phyloP scores from a whole-genome alignment of 495 filamentous ascomycete genomes.

The Recurvomyces mirabilis region DNA sequence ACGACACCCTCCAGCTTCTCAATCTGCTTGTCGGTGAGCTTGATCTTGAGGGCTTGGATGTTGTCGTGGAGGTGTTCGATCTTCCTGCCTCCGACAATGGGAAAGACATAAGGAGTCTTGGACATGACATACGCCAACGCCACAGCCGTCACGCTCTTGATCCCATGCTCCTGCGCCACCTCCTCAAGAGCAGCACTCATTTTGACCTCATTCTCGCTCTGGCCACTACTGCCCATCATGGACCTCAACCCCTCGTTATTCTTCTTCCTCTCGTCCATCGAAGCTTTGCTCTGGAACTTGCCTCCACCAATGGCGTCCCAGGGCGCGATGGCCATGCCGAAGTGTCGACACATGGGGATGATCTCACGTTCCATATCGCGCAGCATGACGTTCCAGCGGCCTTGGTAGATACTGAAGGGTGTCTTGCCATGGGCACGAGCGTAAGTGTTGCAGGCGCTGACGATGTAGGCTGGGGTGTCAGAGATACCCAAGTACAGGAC shows the following conservation, averaged over 20 bases:
- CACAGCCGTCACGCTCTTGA: constrained; percentile 29
- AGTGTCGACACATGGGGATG: constrained; percentile 38
- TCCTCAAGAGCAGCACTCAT: constrained; percentile 48
- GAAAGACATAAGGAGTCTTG: constrained; percentile 66
- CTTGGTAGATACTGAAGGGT: constrained; percentile 56
- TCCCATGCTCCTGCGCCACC: constrained; percentile 36
- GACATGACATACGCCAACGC: constrained; percentile 64
- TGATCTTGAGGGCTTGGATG: constrained; percentile 28
- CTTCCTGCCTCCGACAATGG: constrained; percentile 58
- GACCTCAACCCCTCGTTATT: constrained; percentile 22
- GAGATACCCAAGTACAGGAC: constrained; percentile 32
- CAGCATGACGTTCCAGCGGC: constrained; percentile 44
- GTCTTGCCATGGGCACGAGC: constrained; percentile 37
- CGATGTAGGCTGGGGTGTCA: constrained; percentile 35
- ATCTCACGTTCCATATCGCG: constrained; percentile 41
- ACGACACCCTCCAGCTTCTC: constrained; percentile 42
- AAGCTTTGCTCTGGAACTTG: constrained; percentile 26
- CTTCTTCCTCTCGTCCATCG: constrained; percentile 21
- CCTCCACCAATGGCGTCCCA: constrained; percentile 32
- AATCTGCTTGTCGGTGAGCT: constrained; percentile 41
- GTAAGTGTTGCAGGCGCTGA: constrained; percentile 28
- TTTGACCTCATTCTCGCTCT: constrained; percentile 36
- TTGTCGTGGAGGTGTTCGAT: constrained; percentile 56
- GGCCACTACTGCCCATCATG: constrained; percentile 7
- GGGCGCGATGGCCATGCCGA: constrained; percentile 30